Base-by-base conservation (phyloP, 2,329 filamentous ascomycete species). In the Talaromyces sp. region DNA sequence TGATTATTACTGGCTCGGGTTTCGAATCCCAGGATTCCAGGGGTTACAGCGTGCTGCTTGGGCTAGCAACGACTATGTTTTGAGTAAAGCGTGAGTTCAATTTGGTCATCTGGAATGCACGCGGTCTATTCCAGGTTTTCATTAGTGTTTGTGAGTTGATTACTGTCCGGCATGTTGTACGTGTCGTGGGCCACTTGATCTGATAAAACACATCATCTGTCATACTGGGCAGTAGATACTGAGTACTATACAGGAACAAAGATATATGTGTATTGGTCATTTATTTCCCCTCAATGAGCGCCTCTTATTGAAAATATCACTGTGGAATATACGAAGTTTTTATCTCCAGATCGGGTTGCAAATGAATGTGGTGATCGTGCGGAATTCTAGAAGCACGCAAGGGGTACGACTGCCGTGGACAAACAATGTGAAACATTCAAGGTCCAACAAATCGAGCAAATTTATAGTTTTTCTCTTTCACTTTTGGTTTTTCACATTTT, bases 21-120 rank as follows among this genome's bases (percentile, higher is more conserved):
- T 43, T 24, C 11, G 17, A 40, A 35, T 51, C 19, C 40, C 10
- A 22, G 30, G 24, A 48, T 48, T 40, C 46, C 46, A 39, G 46
- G 35, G 35, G 46, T 48, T 48, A 39, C 46, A 48, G 24, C 11
- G 4, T 41, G 4, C 32, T 24, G n/a, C 14, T 19, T 14, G n/a
- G 30, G 20, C 46, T 10, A 40, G 46, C 24, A 40, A 41, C 16
- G 24, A 14, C 2, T 2, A 14, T n/a, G 35, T 13, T 41, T 40
- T 17, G 10, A 8, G 13, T 16, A 11, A 2, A 27, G 14, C n/a
- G 20, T 27, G 32, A 8, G 20, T n/a, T 32, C 17, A 10, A 29
- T 39, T 32, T 5, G 17, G 20, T 46, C 32, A 36, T 35, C 11
- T 17, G 43, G 43, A 46, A 46, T 46, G 43, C 7, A 8, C 3